Percentiles rank a stretch among this genome's conserved stretches.
These are phyloP conservation scores for Talaromyces verruculosus DNA, from an alignment of 2,329 filamentous ascomycete genomes.

Conservation along the genomic window DNA sequence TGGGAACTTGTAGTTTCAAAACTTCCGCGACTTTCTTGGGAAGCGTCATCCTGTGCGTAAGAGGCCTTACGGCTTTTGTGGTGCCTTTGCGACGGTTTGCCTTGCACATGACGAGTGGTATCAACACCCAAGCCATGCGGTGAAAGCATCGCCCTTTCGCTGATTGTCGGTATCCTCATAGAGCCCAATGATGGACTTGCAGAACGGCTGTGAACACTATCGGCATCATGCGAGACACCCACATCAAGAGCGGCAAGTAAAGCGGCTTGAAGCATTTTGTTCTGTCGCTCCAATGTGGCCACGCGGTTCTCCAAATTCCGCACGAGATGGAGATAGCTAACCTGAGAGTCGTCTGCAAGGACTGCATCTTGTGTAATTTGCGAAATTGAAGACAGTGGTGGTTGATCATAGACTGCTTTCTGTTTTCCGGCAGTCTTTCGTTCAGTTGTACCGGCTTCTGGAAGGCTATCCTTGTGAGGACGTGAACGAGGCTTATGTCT, in stretches of 20 bases:
- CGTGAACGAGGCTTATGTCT: not conserved
- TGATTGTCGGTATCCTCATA: conserved; percentile 14
- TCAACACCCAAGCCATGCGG: not conserved
- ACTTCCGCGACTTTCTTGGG: conserved; percentile 29
- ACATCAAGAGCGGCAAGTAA: conserved; percentile 43
- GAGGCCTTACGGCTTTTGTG: conserved; percentile 11
- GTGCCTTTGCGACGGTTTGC: not conserved
- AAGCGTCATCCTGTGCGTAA: conserved; percentile 34
- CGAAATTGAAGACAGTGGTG: conserved; percentile 18
- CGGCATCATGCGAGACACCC: conserved; percentile 34
- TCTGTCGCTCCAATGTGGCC: conserved; percentile 43
- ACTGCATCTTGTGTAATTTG: conserved; percentile 27
- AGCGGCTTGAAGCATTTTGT: conserved; percentile 45
- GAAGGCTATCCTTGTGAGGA: not conserved
- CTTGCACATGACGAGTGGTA: not conserved
- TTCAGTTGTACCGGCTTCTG: not conserved
- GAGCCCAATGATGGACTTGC: conserved; percentile 17
- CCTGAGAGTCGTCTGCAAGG: conserved; percentile 26
- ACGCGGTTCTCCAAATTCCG: conserved; percentile 40
- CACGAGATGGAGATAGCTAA: conserved; percentile 24
- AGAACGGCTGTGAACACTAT: conserved; percentile 28
- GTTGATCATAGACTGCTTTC: not conserved
- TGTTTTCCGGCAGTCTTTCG: not conserved
- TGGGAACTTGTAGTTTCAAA: conserved; percentile 24
- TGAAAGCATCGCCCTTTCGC: conserved; percentile 17